These are phyloP conservation scores for Nicotiana rustica DNA, from an alignment of 305 asterid genomes.

Conservation along the genomic window DNA sequence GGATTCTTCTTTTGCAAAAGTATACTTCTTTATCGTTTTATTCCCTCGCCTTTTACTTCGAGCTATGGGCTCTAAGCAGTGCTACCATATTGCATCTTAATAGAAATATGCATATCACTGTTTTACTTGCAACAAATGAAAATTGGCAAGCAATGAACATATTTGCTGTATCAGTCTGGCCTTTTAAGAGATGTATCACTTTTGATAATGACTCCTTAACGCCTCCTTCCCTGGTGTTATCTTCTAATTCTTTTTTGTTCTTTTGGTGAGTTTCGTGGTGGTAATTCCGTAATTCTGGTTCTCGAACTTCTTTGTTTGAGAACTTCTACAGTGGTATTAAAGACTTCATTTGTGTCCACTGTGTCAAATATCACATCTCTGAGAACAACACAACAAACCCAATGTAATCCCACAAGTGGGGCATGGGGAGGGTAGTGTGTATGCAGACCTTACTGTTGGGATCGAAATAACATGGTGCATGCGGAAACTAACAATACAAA, in stretches of 20 bases:
- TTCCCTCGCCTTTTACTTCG: not conserved
- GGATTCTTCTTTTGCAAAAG: not conserved
- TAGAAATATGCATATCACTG: not conserved
- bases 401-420: too few species aligned
- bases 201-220: not conserved
- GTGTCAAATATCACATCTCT: not conserved
- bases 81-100: not conserved
- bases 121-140: not conserved
- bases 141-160: not conserved
- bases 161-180: not conserved
- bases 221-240: not conserved
- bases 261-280: not conserved
- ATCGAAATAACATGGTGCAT: too few species aligned
- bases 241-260: not conserved
- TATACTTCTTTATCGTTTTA: not conserved
- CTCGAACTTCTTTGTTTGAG: not conserved
- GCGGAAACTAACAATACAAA: too few species aligned
- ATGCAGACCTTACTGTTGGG: too few species aligned
- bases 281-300: not conserved
- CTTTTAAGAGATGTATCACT: not conserved
- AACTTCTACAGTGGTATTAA: constrained; percentile 10
- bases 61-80: not conserved
- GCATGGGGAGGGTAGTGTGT: too few species aligned
- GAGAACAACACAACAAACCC: not conserved
- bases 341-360: constrained; percentile 17